Conservation (phyloP, 768 basidiomycete species). For the Leucocoprinus sp. region DNA sequence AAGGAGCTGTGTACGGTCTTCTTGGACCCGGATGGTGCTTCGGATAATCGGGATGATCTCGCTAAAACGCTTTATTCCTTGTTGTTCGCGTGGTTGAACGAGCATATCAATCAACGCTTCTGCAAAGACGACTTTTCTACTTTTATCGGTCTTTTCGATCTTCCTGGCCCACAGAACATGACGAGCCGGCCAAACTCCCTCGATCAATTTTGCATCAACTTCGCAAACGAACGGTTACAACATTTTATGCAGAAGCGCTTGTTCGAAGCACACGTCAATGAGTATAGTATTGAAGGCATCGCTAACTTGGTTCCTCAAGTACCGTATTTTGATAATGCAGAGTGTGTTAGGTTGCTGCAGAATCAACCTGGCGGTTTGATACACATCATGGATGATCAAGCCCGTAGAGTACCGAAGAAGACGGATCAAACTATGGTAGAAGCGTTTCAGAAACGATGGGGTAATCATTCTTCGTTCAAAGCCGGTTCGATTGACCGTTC, state of each 20-base stretch:
- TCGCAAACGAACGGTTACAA: slow-evolving; percentile 88
- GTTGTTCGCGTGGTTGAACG: slow-evolving; percentile 93
- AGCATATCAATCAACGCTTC: slow-evolving; percentile 90
- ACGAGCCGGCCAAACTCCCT: slow-evolving; percentile 84
- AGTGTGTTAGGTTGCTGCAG: slow-evolving; percentile 81
- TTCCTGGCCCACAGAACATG: slow-evolving; percentile 90
- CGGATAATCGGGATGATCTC: slow-evolving; percentile 89
- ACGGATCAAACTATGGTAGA: slow-evolving; percentile 93
- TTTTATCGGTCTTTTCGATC: slow-evolving; percentile 90
- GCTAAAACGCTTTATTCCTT: slow-evolving; percentile 91
- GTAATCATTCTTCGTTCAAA: slow-evolving; percentile 89
- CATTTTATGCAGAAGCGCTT: slow-evolving; percentile 71
- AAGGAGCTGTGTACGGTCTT: slow-evolving; percentile 98
- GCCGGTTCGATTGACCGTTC: slow-evolving; percentile 64
- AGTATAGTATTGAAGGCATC: slow-evolving; percentile 81
- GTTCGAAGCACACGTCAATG: slow-evolving; percentile 74
- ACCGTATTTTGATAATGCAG: slow-evolving; percentile 85
- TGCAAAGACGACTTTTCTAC: slow-evolving; percentile 90
- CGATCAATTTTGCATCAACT: slow-evolving; percentile 95
- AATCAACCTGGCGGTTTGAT: slow-evolving; percentile 85
- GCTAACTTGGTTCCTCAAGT: slow-evolving; percentile 57
- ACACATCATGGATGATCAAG: slow-evolving; percentile 97
- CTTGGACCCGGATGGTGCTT: slow-evolving; percentile 88
- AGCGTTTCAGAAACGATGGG: slow-evolving; percentile 91
- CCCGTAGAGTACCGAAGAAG: slow-evolving; percentile 78